Evolutionary conservation across 129 eudicot species (phyloP).

Genomic region (Smallanthus sonchifolius): DNA sequence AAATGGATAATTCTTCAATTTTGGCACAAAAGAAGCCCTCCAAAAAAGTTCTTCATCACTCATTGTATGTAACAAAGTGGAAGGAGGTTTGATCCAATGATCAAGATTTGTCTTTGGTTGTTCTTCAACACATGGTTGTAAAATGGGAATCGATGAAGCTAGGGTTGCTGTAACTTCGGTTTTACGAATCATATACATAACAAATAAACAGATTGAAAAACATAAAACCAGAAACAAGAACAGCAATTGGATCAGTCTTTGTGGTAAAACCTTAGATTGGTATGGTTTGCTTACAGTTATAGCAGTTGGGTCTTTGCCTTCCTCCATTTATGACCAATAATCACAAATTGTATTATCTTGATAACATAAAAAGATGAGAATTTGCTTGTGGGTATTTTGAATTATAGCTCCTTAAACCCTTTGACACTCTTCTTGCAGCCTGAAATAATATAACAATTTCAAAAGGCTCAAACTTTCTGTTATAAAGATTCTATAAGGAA

Average conservation of each 20-base stretch:
- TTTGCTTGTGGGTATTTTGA: conserved; percentile 18
- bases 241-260: conserved; percentile 56
- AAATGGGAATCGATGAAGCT: conserved; percentile 33
- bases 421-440: conserved; percentile 24
- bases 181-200: conserved; percentile 58
- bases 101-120: conserved; percentile 34
- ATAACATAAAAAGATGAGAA: conserved; percentile 11
- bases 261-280: conserved; percentile 74
- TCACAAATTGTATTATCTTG: conserved; percentile 26
- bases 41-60: conserved; percentile 74
- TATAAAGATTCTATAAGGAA: background rate
- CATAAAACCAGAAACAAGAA: conserved; percentile 59
- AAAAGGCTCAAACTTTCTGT: background rate
- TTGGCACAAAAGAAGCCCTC: conserved; percentile 84
- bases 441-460: conserved; percentile 15
- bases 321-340: conserved; percentile 49
- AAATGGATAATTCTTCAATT: conserved; percentile 67
- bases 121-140: conserved; percentile 45
- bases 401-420: conserved; percentile 21
- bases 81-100: conserved; percentile 62
- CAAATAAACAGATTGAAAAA: conserved; percentile 49
- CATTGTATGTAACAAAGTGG: conserved; percentile 63
- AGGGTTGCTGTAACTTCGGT: conserved; percentile 44
- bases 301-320: conserved; percentile 58
- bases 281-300: conserved; percentile 38